Conservation (phyloP, 1,284 basidiomycete genomes). For the Fomes fomentarius region DNA sequence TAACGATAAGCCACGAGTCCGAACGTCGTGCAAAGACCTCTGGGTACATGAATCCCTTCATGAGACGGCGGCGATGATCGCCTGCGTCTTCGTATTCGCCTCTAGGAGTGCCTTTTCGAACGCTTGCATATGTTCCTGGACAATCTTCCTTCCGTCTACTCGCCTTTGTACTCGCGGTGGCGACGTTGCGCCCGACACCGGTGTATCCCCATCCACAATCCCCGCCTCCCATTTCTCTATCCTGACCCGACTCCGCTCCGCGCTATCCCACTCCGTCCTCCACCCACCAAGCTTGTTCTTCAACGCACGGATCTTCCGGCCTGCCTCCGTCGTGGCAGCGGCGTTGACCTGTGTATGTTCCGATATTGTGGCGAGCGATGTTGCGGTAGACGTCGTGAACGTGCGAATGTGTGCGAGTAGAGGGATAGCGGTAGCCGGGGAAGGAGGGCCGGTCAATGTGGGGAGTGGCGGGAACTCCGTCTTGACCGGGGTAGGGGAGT, state of each 20-base stretch:
- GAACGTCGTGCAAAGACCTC: background rate
- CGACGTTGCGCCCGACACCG: slow-evolving; percentile 33
- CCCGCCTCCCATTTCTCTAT: slow-evolving; percentile 81
- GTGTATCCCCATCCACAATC: slow-evolving; percentile 35
- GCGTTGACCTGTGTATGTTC: slow-evolving; percentile 86
- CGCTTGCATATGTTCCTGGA: slow-evolving; percentile 73
- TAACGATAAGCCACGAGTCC: slow-evolving; percentile 19
- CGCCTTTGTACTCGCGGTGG: slow-evolving; percentile 36
- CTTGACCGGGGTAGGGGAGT: slow-evolving; percentile 49
- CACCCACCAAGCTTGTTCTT: slow-evolving; percentile 81
- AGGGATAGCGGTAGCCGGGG: slow-evolving; percentile 55
- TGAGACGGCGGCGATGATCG: slow-evolving; percentile 67
- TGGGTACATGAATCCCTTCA: slow-evolving; percentile 14
- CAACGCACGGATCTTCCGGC: slow-evolving; percentile 77
- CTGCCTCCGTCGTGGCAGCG: slow-evolving; percentile 80
- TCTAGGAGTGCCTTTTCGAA: slow-evolving; percentile 72
- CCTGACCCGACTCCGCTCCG: slow-evolving; percentile 70
- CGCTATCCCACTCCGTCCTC: slow-evolving; percentile 79
- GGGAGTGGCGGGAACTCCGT: slow-evolving; percentile 53
- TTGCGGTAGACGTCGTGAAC: slow-evolving; percentile 69
- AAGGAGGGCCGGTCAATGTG: slow-evolving; percentile 43
- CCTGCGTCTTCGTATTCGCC: slow-evolving; percentile 71
- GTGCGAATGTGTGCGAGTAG: slow-evolving; percentile 72
- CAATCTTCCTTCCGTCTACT: slow-evolving; percentile 66
- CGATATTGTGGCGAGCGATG: slow-evolving; percentile 77